Base-by-base conservation (phyloP, 2,329 filamentous ascomycete species). In the Lomentospora prolificans region DNA sequence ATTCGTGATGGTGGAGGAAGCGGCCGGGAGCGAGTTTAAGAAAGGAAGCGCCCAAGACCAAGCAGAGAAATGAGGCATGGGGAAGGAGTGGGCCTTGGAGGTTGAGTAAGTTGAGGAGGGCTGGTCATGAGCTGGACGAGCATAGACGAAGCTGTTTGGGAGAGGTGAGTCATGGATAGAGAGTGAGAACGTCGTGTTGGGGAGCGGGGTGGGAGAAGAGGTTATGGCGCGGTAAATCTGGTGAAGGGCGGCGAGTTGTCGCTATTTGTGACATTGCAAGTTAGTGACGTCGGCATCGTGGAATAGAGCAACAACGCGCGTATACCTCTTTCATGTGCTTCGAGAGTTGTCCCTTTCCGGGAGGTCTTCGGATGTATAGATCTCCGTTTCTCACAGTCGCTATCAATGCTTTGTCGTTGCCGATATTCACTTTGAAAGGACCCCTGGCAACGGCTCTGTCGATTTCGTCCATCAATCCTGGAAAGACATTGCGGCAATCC, bases 61-160 rank as follows among this genome's bases (percentile, higher is more conserved):
- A 67, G 75, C 78, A 62, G 70, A 72, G 70, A 78, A 84, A 68
- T 77, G 80, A 57, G 78, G 78, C 67, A 81, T 76, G 3, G 77
- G 64, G 66, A 78, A 80, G 57, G 68, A 69, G 33, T 72, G 72
- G 57, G 58, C 63, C 57, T 65, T 67, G 3, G 58, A 57, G 5
- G 58, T 48, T 3, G 58, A 44, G 41, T 46, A 24, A 9, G 41
- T 3, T n/a, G 41, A 19, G 19, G 41, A 19, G 41, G 41, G 24
- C 9, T 19, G n/a, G 0, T 72, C 69, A 63, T 72, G 68, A 22
- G 72, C 71, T 7, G 72, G 69, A 2, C 75, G 72, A n/a, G 73
- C 68, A 66, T 79, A 78, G 10, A 72, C 72, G 64, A 75, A 73
- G 2, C 72, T 65, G 5, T 69, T 67, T n/a, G 70, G 62, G 36